These are phyloP conservation scores for Linderniella brevidens DNA, from an alignment of 257 asterid species.

Conservation along the genomic window DNA sequence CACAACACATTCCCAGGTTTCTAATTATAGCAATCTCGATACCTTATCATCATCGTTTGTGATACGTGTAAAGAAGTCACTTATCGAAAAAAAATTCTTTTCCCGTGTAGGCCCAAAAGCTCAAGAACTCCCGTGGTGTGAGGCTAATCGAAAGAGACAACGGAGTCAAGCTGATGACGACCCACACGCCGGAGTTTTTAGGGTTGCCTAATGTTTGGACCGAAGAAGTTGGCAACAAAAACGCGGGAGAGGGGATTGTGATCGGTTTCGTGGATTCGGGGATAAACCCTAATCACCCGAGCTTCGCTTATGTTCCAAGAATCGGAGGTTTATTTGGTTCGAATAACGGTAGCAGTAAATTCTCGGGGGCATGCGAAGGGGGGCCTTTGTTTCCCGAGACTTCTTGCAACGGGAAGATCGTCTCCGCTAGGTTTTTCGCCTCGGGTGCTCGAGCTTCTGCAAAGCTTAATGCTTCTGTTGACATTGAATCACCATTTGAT, in stretches of 20 bases:
- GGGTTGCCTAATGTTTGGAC: constrained; percentile 55
- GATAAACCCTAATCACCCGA: constrained; percentile 54
- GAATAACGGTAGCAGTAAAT: constrained; percentile 14
- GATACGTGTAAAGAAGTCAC: not conserved
- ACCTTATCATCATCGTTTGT: no score
- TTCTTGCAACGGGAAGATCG: constrained; percentile 70
- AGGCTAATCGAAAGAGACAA: constrained; percentile 56
- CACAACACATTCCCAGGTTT: constrained; percentile 57
- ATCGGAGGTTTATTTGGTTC: no score
- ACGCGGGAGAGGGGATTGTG: constrained; percentile 80
- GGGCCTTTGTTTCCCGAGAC: constrained; percentile 55
- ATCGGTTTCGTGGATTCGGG: constrained; percentile 82
- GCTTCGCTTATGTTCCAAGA: constrained; percentile 52
- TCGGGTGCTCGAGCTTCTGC: constrained; percentile 51
- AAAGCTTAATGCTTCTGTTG: constrained; percentile 36
- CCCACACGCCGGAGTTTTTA: constrained; percentile 49
- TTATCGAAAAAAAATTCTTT: not conserved
- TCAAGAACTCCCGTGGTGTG: constrained; percentile 33
- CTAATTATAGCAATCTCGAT: no score
- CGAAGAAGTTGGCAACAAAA: constrained; percentile 37
- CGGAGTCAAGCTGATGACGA: constrained; percentile 60
- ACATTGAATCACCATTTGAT: constrained; percentile 63
- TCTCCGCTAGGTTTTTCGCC: constrained; percentile 69
- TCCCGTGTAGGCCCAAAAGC: constrained; percentile 22
- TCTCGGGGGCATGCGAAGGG: constrained; percentile 53